Evolutionary conservation across 2,329 filamentous ascomycete genomes (phyloP), one percentile per base, ranked within the genome.

Genomic region (Exophiala viscosa): DNA sequence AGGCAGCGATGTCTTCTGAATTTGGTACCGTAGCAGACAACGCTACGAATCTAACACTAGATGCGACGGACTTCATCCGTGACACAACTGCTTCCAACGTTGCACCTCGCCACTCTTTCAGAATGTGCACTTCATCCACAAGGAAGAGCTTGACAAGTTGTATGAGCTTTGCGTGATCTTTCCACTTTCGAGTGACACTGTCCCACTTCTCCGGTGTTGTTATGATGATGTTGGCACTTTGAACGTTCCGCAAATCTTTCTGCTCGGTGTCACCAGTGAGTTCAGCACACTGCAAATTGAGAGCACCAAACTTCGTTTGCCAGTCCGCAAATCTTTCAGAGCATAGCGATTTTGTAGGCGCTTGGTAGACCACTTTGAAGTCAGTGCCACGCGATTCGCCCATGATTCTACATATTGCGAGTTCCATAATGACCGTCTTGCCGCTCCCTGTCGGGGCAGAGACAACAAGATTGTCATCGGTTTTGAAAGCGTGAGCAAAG

Each of bases 151-250:
- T 87, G 41, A 95, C 81, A 57, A 91, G 76, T 53, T 85, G 80
- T 69, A 95, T 82, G 14, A 95, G 72, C 58, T 78, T 86, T 47
- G 79, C 78, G 62, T 95, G 86, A 61, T 95, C 89, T 61, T 85
- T 83, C 90, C 90, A 95, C 65, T 89, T 91, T 14, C 89, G 78
- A 0, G 90, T 95, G 67, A 93, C 85, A 54, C 88, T 92, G 65
- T 95, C 89, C 89, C 89, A 95, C 65, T 95, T 95, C 69, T 95
- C 89, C 0, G 90, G 89, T 0, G 89, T 95, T 0, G 90, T 93
- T 57, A 95, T 79, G 60, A 95, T 92, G 58, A 95, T 88, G 42
- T 84, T 85, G 2, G 88, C 88, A 60, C 77, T 82, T 55, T 89
- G 84, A 5, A 92, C 85, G 48, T 79, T 81, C 17, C 76, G 76